Conservation (phyloP, 2,329 filamentous ascomycete genomes). For the Trichoderma sp. region DNA sequence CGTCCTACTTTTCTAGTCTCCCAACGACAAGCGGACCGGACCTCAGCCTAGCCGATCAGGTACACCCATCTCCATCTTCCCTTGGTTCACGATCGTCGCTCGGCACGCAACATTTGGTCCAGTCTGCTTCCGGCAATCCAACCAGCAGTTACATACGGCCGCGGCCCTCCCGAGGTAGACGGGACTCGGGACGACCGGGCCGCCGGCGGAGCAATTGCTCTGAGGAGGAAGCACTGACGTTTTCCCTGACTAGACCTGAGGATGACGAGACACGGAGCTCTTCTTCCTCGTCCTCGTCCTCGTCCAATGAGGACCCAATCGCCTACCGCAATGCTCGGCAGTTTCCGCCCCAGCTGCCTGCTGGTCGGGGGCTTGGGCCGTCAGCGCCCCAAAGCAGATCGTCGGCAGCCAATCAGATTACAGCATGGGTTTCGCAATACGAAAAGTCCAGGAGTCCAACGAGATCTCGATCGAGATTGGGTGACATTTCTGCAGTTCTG, state of each 20-base stretch:
- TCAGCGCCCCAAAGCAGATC: conserved; percentile 35
- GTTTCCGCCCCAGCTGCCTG: conserved; percentile 41
- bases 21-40: neutral
- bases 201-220: conserved; percentile 23
- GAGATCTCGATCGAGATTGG: conserved; percentile 27
- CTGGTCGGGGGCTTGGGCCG: conserved; percentile 32
- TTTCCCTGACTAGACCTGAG: conserved; percentile 34
- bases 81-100: neutral
- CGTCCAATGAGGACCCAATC: conserved; percentile 38
- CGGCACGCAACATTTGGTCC: conserved; percentile 2
- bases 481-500: conserved; percentile 23
- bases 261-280: conserved; percentile 33
- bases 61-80: neutral
- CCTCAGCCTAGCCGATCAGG: neutral
- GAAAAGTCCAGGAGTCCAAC: conserved; percentile 37
- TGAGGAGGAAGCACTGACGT: conserved; percentile 33
- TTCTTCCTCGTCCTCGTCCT: conserved; percentile 27
- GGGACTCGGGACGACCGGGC: conserved; percentile 10
- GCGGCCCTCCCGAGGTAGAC: conserved; percentile 9
- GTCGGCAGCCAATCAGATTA: conserved; percentile 40
- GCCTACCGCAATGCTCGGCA: conserved; percentile 38
- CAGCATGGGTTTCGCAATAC: conserved; percentile 41
- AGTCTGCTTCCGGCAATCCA: neutral
- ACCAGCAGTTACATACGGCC: neutral
- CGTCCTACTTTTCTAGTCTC: neutral